Conservation (phyloP, 2,329 filamentous ascomycete genomes). For the Diaporthe helianthi region DNA sequence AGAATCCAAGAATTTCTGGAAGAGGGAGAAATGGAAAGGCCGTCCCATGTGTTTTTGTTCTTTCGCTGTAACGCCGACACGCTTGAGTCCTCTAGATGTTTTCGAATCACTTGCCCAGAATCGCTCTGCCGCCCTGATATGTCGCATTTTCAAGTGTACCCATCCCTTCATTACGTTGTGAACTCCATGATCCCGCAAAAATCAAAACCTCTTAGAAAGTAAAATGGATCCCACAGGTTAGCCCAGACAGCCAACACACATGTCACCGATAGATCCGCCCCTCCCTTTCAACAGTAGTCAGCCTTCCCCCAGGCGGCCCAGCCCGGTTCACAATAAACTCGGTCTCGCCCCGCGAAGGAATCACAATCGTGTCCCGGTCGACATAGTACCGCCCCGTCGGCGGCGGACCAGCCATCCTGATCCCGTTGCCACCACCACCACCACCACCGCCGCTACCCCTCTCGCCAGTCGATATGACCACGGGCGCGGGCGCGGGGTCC, state of each 20-base stretch:
- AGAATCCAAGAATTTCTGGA: conserved; percentile 8
- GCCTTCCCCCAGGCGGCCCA: conserved; percentile 20
- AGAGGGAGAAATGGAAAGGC: background rate
- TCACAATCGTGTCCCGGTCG: conserved; percentile 27
- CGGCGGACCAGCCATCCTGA: background rate
- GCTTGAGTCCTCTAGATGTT: background rate
- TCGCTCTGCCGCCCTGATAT: background rate
- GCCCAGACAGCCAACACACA: background rate
- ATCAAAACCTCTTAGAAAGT: background rate
- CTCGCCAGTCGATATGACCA: conserved; percentile 6
- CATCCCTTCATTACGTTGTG: background rate
- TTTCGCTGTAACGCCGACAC: conserved; percentile 9
- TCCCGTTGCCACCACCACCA: too few relatives aligned
- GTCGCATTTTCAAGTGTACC: background rate
- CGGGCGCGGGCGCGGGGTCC: background rate
- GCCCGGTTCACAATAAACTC: conserved; percentile 25
- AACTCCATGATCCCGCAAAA: background rate
- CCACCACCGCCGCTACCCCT: too few relatives aligned
- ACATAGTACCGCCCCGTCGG: conserved; percentile 23
- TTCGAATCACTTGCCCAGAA: background rate
- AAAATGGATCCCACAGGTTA: background rate
- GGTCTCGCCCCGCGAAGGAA: conserved; percentile 27
- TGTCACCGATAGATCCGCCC: conserved; percentile 25
- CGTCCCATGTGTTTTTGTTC: background rate
- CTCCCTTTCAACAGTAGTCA: conserved; percentile 19